Evolutionary conservation across 441 rosid genomes (phyloP).

Genomic region (Capsella rubella): DNA sequence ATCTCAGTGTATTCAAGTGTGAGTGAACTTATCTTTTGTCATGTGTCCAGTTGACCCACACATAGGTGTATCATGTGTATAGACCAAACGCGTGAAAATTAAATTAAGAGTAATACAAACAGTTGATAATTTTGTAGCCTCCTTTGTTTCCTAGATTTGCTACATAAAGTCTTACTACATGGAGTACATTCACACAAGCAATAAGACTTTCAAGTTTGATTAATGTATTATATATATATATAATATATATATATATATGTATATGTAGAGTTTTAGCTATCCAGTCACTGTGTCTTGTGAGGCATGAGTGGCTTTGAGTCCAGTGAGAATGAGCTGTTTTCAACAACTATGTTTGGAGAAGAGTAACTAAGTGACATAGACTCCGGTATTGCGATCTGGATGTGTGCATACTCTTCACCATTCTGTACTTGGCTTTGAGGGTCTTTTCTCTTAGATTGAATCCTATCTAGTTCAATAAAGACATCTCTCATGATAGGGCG

Average conservation of each 20-base stretch:
- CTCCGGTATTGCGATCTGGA: neutral
- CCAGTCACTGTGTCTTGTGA: slow-evolving; percentile 33
- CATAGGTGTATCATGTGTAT: slow-evolving; percentile 29
- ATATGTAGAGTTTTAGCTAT: too few species aligned
- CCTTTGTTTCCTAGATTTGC: neutral
- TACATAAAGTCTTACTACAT: neutral
- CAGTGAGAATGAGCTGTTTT: slow-evolving; percentile 34
- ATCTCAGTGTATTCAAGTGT: slow-evolving; percentile 10
- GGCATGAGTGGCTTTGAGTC: slow-evolving; percentile 12
- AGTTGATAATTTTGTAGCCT: neutral
- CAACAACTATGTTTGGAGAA: slow-evolving; percentile 16
- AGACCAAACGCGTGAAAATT: slow-evolving; percentile 17
- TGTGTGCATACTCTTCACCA: slow-evolving; percentile 24
- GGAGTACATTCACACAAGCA: neutral
- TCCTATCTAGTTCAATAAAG: slow-evolving; percentile 41
- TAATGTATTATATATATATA: too few species aligned
- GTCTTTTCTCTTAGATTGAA: slow-evolving; percentile 15
- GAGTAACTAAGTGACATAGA: slow-evolving; percentile 30
- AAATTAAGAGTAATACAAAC: slow-evolving; percentile 10
- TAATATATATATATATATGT: too few species aligned
- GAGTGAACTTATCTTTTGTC: neutral
- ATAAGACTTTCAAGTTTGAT: neutral
- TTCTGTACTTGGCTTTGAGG: slow-evolving; percentile 8
- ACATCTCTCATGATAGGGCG: slow-evolving; percentile 58
- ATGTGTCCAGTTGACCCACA: slow-evolving; percentile 1